Evolutionary conservation across 1,139 yeast genomes (phyloP), one percentile per base, ranked within the genome.

Genomic region (Pichia kudriavzevii): DNA sequence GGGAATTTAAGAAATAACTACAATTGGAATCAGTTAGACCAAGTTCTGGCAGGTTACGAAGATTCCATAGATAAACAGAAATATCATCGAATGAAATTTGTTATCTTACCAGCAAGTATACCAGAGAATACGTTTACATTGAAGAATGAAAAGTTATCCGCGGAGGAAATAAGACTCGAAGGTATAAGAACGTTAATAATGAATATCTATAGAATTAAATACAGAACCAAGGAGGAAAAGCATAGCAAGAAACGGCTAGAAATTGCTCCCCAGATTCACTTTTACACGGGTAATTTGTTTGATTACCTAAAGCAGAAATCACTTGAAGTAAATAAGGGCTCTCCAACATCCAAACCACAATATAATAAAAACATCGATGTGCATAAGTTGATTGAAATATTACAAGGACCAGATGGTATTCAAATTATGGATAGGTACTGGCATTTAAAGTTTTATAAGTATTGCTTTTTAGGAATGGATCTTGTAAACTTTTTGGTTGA

Each of bases 21-120:
- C 43, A 87, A 88, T 44, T 93, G 98, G 98, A 88, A 88, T 49
- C 81, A 79, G 44, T 67, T 87, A 43, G 99, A 93, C 59, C 96
- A 87, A 53, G 69, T 75, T 18, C 59, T 91, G 17, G 95, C 97
- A 1, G 98, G 98, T 0, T 84, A 80, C 55, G 87, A 80, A 25
- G 94, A 84, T 49, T 72, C 75, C 1, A 63, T 62, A 49, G 67
- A 74, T 26, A 66, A 71, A 34, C 71, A 70, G 39, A 70, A 72
- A 32, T 81, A 77, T 40, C 69, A 69, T 55, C 66, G 80, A 39
- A 73, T 88, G 58, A 81, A 93, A 50, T 84, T 87, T 56, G 95
- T 87, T 8, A 68, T 91, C 1, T 59, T 81, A 49, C 96, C 97
- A 0, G 65, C 84, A 1, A 81, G 74, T 4, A 66, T 79, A 13